Conservation (phyloP, 257 asterid genomes). For the Cinchona pubescens region DNA sequence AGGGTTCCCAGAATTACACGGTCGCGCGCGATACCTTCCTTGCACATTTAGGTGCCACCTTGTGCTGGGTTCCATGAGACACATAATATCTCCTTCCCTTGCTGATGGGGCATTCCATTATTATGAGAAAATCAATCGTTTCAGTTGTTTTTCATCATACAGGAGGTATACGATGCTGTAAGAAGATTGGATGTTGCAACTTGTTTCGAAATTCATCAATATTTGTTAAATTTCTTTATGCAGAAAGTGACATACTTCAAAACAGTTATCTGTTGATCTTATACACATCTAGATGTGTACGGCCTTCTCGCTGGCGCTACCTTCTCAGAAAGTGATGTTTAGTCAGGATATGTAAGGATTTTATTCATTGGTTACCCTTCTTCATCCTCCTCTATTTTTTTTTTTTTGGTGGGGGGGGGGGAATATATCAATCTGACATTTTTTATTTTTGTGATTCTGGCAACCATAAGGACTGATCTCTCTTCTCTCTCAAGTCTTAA, state of each 20-base stretch:
- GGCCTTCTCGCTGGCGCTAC: slow-evolving; percentile 75
- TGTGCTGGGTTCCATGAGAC: slow-evolving; percentile 98
- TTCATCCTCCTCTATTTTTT: background rate
- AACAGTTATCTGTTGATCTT: slow-evolving; percentile 77
- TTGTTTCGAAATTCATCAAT: slow-evolving; percentile 7
- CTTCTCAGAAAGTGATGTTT: slow-evolving; percentile 82
- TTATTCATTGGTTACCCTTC: slow-evolving; percentile 21
- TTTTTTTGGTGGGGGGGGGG: background rate
- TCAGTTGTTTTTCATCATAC: slow-evolving; percentile 86
- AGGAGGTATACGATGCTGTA: slow-evolving; percentile 57
- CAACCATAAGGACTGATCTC: background rate
- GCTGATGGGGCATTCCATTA: slow-evolving; percentile 98
- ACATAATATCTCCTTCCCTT: slow-evolving; percentile 87
- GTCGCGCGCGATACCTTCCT: slow-evolving; percentile 97
- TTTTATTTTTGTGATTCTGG: background rate
- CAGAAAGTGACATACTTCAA: slow-evolving; percentile 64
- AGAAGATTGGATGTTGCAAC: background rate
- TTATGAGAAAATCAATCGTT: slow-evolving; percentile 87
- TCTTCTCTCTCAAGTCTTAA: background rate
- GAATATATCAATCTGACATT: background rate
- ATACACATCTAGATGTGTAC: slow-evolving; percentile 56
- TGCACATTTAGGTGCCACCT: slow-evolving; percentile 92
- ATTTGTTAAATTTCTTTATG: slow-evolving; percentile 23
- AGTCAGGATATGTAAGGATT: slow-evolving; percentile 68
- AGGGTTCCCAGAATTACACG: slow-evolving; percentile 84